Evolutionary conservation across 1,284 basidiomycete genomes (phyloP), one percentile per base, ranked within the genome.

Genomic region (Puccinia horiana): DNA sequence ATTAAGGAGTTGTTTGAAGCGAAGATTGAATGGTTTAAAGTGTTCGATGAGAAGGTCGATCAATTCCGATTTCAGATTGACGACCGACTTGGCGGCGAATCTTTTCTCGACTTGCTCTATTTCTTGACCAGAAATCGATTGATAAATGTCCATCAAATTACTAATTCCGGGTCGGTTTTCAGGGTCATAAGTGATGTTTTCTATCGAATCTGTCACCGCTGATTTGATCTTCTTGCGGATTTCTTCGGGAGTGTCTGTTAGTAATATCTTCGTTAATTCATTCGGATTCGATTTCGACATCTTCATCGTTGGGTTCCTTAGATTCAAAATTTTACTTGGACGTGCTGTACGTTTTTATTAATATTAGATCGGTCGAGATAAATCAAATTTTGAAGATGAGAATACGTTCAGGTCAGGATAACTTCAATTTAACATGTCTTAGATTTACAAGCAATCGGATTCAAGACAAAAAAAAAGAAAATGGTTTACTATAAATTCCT

Each of bases 231-330:
- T 97, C 29, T 89, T 85, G 56, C 86, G 86, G 52, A 97, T 93
- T 85, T 91, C 87, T 2, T 88, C 85, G 0, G 90, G 87, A 0
- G 90, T 88, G 86, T 98, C 96, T 29, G 94, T 96, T 56, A 98
- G 89, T 80, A 94, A 88, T 84, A 98, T 94, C 37, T 95, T 92
- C 0, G 94, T 95, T n/a, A 90, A 88, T 0, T 90, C 84, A 85
- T 94, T 91, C 0, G 92, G 92, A 0, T 93, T 90, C 0, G 96
- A 98, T 87, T 98, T 98, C 58, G 95, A 97, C 96, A 98, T 98
- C 87, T 98, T 98, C 14, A 92, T 90, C 0, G 89, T 88, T 0
- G 95, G 94, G 86, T 96, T 93, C 81, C 91, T 92, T 20, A 98
- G 90, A 2, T 94, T 96, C 11, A 96, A 90, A 23, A 88, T 86